A percentile compares a stretch with the other conserved stretches of the same genome.
These are phyloP conservation scores for Didymella glomerata DNA, from an alignment of 2,329 filamentous ascomycete species.

Conservation along the genomic window DNA sequence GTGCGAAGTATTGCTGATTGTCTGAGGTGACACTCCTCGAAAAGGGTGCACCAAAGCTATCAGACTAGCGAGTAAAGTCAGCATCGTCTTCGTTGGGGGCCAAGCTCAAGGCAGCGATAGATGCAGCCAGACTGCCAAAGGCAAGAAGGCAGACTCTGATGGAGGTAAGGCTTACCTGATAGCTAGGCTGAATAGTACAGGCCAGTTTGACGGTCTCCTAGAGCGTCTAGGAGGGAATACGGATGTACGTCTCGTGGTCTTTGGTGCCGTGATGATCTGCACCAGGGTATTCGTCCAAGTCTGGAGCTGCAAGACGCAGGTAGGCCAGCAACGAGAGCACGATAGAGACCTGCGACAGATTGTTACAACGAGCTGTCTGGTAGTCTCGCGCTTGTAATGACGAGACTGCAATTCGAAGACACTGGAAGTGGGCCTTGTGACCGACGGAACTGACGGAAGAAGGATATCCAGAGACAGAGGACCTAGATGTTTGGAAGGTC, in stretches of 20 bases:
- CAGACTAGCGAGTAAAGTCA: conserved; percentile 34
- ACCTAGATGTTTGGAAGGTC: conserved; percentile 43
- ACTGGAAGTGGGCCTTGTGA: conserved; percentile 43
- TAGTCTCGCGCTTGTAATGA: conserved; percentile 29
- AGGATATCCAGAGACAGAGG: conserved; percentile 46
- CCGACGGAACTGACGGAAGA: conserved; percentile 36
- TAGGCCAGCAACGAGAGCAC: conserved; percentile 31
- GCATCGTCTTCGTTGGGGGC: not conserved
- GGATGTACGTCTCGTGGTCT: conserved; percentile 20
- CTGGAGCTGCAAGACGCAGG: conserved; percentile 22
- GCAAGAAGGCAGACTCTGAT: conserved; percentile 22
- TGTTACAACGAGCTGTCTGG: conserved; percentile 36
- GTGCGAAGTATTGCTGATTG: conserved; percentile 37
- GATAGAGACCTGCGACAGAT: conserved; percentile 30
- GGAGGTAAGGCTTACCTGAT: conserved; percentile 46
- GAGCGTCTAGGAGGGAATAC: conserved; percentile 21
- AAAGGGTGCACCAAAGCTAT: conserved; percentile 44
- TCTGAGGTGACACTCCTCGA: conserved; percentile 33
- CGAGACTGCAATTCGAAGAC: conserved; percentile 33
- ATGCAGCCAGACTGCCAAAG: conserved; percentile 26
- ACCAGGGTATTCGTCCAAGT: conserved; percentile 15
- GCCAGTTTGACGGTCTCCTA: conserved; percentile 48
- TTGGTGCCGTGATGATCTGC: conserved; percentile 16
- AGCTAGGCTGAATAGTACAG: conserved; percentile 45
- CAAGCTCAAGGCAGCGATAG: conserved; percentile 40